phyloP scores from a whole-genome alignment of 2,329 filamentous ascomycete genomes.

The Parascedosporium putredinis region DNA sequence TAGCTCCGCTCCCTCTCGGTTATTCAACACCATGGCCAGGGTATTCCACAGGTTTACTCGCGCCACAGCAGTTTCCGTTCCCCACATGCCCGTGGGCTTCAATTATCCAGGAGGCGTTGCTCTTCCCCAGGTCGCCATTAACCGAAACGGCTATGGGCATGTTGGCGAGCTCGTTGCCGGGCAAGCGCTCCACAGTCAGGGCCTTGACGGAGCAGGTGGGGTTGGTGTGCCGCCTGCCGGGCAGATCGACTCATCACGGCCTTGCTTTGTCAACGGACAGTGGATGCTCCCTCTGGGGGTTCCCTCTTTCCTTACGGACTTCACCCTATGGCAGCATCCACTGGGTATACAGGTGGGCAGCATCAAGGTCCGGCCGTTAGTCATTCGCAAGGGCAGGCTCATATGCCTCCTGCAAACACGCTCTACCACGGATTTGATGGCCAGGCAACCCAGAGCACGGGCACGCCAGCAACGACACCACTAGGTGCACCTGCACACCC shows the following conservation, averaged over 20 bases:
- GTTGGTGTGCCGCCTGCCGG: constrained; percentile 29
- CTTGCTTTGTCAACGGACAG: constrained; percentile 35
- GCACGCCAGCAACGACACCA: not conserved
- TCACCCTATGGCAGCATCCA: constrained; percentile 13
- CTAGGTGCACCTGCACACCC: constrained; percentile 21
- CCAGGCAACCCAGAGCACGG: not conserved
- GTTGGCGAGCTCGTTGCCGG: not conserved
- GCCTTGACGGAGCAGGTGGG: constrained; percentile 6
- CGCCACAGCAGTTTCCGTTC: not conserved
- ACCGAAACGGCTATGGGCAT: not conserved
- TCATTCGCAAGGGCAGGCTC: not conserved
- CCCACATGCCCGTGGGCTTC: constrained; percentile 7
- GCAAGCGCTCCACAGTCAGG: constrained; percentile 1
- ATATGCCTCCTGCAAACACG: not conserved
- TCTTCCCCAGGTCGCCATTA: constrained; percentile 11
- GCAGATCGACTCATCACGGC: constrained; percentile 34
- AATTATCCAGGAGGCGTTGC: constrained; percentile 14
- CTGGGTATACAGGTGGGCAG: constrained; percentile 4
- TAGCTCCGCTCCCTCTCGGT: constrained; percentile 1
- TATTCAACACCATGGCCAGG: constrained; percentile 3
- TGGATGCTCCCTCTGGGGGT: constrained; percentile 26
- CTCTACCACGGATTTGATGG: not conserved
- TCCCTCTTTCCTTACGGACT: constrained; percentile 17
- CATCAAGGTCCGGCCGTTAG: not conserved
- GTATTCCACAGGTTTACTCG: constrained; percentile 4